A percentile compares a stretch with the other conserved stretches of the same genome.
phyloP scores from a whole-genome alignment of 2,329 filamentous ascomycete genomes.

The Gnomoniopsis sp. region DNA sequence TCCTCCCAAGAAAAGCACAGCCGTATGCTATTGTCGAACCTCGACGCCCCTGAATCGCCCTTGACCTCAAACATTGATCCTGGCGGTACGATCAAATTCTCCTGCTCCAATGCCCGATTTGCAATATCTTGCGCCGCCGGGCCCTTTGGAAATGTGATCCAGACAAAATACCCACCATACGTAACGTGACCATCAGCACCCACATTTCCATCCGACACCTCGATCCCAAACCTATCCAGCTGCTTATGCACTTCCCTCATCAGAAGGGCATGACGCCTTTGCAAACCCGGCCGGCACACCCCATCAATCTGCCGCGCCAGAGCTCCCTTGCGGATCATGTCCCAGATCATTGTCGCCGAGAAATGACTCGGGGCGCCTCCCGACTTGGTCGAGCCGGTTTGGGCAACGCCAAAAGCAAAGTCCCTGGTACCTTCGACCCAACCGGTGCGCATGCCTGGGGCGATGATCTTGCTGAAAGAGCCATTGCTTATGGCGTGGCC shows the following conservation, averaged over 20 bases:
- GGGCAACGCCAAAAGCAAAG: conserved; percentile 47
- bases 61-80: conserved; percentile 69
- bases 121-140: conserved; percentile 55
- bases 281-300: conserved; percentile 41
- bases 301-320: conserved; percentile 42
- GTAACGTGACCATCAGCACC: conserved; percentile 41
- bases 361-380: conserved; percentile 55
- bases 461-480: conserved; percentile 84
- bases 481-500: conserved; percentile 84
- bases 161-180: conserved; percentile 86
- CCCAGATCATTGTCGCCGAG: conserved; percentile 47
- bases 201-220: conserved; percentile 33
- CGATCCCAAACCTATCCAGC: conserved; percentile 61
- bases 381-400: conserved; percentile 51
- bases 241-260: conserved; percentile 55
- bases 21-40: conserved; percentile 59
- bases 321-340: conserved; percentile 42
- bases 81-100: conserved; percentile 64
- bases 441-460: conserved; percentile 79
- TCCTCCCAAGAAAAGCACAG: conserved; percentile 73
- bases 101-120: conserved; percentile 54
- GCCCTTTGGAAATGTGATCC: conserved; percentile 61
- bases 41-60: conserved; percentile 48
- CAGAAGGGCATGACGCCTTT: conserved; percentile 47
- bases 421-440: conserved; percentile 73